Evolutionary conservation across 192 early-diverging fungal species (phyloP).

Genomic region (Chytriomyces sp.): DNA sequence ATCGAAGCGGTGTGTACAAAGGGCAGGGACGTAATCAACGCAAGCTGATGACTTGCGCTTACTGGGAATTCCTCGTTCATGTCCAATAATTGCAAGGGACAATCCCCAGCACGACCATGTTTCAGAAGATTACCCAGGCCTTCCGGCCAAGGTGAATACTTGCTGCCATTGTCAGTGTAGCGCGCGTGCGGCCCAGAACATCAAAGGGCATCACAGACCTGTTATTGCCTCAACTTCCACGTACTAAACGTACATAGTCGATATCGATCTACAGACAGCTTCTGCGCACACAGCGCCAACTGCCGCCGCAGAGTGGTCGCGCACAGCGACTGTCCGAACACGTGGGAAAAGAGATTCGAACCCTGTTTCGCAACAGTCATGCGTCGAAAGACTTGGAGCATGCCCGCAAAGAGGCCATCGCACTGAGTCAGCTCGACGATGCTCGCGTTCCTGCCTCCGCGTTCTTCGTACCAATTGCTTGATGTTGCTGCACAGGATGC

Average conservation of each 20-base stretch:
- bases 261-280: slow-evolving; percentile 60
- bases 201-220: slow-evolving; percentile 63
- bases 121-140: slow-evolving; percentile 78
- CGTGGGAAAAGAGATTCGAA: neutral
- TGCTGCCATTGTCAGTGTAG: slow-evolving; percentile 73
- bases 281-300: slow-evolving; percentile 19
- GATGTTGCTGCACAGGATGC: slow-evolving; percentile 18
- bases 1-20: too few species aligned
- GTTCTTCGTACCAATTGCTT: slow-evolving; percentile 16
- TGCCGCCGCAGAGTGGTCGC: slow-evolving; percentile 29
- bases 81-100: slow-evolving; percentile 51
- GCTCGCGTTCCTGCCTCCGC: slow-evolving; percentile 9
- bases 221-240: slow-evolving; percentile 81
- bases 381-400: too few species aligned
- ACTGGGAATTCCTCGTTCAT: neutral
- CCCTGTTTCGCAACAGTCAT: neutral
- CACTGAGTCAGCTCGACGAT: neutral
- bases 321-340: slow-evolving; percentile 12
- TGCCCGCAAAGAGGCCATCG: slow-evolving; percentile 9
- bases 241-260: slow-evolving; percentile 66
- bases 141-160: slow-evolving; percentile 66
- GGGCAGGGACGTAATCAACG: too few species aligned
- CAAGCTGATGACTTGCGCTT: slow-evolving; percentile 2
- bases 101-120: slow-evolving; percentile 79
- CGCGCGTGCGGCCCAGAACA: slow-evolving; percentile 82